Evolutionary conservation across 345 rosid species (phyloP).

Genomic region (Arabidopsis thaliana): DNA sequence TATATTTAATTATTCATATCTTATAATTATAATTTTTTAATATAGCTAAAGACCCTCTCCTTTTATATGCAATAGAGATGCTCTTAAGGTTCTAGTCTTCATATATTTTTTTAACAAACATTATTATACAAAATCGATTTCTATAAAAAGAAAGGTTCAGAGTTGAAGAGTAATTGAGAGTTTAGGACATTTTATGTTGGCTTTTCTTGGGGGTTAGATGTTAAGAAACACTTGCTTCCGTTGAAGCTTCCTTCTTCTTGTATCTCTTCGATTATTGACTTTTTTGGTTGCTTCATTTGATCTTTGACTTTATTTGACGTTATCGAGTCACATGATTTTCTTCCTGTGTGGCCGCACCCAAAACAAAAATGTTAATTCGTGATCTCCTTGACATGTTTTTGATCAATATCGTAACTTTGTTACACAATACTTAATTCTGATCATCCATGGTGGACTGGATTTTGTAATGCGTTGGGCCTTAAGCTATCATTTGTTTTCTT

Average conservation of each 20-base stretch:
- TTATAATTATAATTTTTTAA: too few species aligned
- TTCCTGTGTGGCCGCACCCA: not conserved
- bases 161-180: not conserved
- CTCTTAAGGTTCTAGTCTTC: not conserved
- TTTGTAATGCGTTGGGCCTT: too few species aligned
- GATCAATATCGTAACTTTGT: too few species aligned
- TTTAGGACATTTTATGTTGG: not conserved
- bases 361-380: not conserved
- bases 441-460: too few species aligned
- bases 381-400: too few species aligned
- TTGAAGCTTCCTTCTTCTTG: constrained; percentile 25
- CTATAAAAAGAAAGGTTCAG: not conserved
- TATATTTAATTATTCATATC: too few species aligned
- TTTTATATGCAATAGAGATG: too few species aligned
- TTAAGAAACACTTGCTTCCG: not conserved
- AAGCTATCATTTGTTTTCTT: too few species aligned
- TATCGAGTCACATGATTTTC: constrained; percentile 29
- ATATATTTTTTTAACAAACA: not conserved
- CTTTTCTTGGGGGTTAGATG: not conserved
- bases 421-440: too few species aligned
- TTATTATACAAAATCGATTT: not conserved
- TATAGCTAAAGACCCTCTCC: too few species aligned
- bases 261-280: constrained; percentile 9
- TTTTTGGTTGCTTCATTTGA: constrained; percentile 33
- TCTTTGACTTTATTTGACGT: constrained; percentile 32